Evolutionary conservation across 345 rosid genomes (phyloP), one percentile per base, ranked within the genome.

Genomic region (Corymbia maculata): DNA sequence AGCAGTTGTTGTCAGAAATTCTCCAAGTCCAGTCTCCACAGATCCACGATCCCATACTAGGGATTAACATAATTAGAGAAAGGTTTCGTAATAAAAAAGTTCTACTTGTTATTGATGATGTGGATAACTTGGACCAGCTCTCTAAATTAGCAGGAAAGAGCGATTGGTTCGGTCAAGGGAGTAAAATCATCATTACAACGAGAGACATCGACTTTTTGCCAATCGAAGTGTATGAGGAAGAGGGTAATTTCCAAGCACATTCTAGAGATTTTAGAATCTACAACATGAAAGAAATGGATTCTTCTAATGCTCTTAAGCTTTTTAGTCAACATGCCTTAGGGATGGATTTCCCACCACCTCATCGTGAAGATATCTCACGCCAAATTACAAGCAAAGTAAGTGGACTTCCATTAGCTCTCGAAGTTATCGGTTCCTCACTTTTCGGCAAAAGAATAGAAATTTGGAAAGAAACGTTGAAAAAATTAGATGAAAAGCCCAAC

Each of bases 51-150:
- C 26, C 66, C 0, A 11, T 59, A 24, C n/a, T 5, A 0, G 32
- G 70, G 70, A 61, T 61, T 61, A 28, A 61, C 32, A 61, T 61
- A 1, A 26, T 61, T 26, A 61, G 32, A 28, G 16, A 61, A 28
- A 61, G 32, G 2, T 61, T 28, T 61, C 1, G 32, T 12, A 3
- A 61, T 28, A 61, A 61, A 32, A 61, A 61, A 28, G 68, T 61
- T 0, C 4, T 61, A 0, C 1, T 61, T 61, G 68, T 61, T 3
- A 5, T 61, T 28, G 68, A 61, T 61, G 68, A 61, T 2, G 0
- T 61, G 68, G 68, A 61, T 61, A 28, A 12, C 3, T 12, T 15
- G 68, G 16, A 61, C 0, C 68, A 61, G 6, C 68, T 61, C 68
- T 3, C 32, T 28, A 28, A 6, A 61, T 16, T 61, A 12, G 68